phyloP scores from a whole-genome alignment of 1,139 yeast genomes.

The Geotrichum macrosporum region DNA sequence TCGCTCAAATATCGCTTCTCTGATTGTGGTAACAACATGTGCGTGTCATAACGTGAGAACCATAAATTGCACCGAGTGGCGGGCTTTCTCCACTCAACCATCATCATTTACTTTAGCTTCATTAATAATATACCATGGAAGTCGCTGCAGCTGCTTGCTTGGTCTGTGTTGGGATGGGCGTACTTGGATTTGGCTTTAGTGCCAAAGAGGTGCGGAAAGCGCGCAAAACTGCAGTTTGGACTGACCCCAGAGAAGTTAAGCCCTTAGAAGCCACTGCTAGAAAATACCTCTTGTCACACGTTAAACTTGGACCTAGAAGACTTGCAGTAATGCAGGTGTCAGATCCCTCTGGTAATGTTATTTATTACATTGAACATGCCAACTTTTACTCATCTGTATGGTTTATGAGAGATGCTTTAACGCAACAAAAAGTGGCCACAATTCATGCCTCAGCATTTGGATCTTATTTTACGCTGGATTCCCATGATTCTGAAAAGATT shows the following conservation, averaged over 20 bases:
- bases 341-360: not conserved
- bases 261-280: slow-evolving; percentile 1
- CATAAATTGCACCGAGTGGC: too few species aligned
- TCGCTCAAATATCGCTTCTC: too few species aligned
- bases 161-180: slow-evolving; percentile 12
- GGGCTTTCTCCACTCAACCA: too few species aligned
- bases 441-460: slow-evolving; percentile 4
- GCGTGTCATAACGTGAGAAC: too few species aligned
- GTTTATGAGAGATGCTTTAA: slow-evolving; percentile 3
- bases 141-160: slow-evolving; percentile 13
- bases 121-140: too few species aligned
- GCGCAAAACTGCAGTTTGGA: slow-evolving; percentile 7
- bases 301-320: not conserved
- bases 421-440: slow-evolving; percentile 4
- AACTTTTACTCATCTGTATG: slow-evolving; percentile 8
- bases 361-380: slow-evolving; percentile 7
- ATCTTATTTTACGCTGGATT: slow-evolving; percentile 1
- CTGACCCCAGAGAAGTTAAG: slow-evolving; percentile 11
- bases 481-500: not conserved
- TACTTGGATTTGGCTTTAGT: slow-evolving; percentile 14
- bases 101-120: too few species aligned
- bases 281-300: not conserved
- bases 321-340: slow-evolving; percentile 5
- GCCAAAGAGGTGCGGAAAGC: slow-evolving; percentile 7
- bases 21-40: too few species aligned